Evolutionary conservation across 2,329 filamentous ascomycete genomes (phyloP), one percentile per base, ranked within the genome.

Genomic region (Aspergillus niger): DNA sequence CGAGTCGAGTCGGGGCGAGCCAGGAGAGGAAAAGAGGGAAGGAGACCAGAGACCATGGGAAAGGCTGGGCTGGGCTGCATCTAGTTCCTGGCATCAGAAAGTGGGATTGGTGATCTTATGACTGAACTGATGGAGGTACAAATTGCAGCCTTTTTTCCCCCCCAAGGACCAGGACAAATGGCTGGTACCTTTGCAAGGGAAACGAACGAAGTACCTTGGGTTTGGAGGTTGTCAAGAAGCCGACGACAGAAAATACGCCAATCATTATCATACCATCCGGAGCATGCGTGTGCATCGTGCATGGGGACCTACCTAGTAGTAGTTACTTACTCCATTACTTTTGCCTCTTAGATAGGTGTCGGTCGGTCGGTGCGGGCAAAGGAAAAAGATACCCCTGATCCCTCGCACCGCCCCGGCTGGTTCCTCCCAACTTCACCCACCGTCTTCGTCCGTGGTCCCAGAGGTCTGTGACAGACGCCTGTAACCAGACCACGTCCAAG

Each of bases 391-490:
- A 51, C 59, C 59, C 63, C 62, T 62, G 57, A 62, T 54, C 54
- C 62, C 47, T 56, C 51, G 47, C 41, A 10, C 32, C 50, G 38
- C 58, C 47, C 57, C 60, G 59, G 54, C 38, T 61, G 61, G 64
- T 54, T 58, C 55, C 53, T 58, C 47, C 55, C 62, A 55, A 60
- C 44, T 44, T 17, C 47, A 15, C 47, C 44, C 44, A 49, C 51
- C 57, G 49, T 39, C 51, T 24, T 28, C 55, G 57, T 57, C 65
- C 63, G 59, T 65, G 64, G 64, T 60, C 62, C 59, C 58, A 53
- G 50, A 56, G 53, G 59, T 58, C 59, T 62, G 63, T 65, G 58
- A 66, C 63, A 65, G 57, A 56, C 44, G 52, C 32, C 60, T 44
- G 41, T 44, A 44, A 44, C 41, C 41, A 24, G 20, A 24, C 59